Base-by-base conservation (phyloP, 352 stramenopile species). In the Globisporangium splendens region DNA sequence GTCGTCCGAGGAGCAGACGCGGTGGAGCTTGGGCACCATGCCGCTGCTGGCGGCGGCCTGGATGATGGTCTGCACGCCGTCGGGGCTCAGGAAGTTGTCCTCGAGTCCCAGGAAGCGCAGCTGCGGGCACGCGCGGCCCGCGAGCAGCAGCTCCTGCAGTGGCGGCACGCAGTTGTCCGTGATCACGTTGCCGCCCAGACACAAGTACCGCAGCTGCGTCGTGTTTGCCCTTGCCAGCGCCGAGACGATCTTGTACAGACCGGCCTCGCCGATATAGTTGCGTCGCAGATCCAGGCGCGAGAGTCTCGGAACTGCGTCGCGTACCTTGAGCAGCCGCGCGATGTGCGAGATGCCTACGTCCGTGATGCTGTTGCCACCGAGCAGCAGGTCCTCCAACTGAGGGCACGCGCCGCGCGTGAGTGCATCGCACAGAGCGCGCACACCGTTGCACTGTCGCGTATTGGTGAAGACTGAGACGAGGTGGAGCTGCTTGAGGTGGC, bases 131-230 rank as follows among this genome's bases (percentile, higher is more conserved):
- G 59, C 42, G 3, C 63, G 61, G 14, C 63, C 62, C 4, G 59
- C 51, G 13, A 90, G 46, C 49, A 90, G 48, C 51, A 91, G 50
- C 7, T 50, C 62, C 20, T 76, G 70, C 33, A 91, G 50, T 13
- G 81, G 65, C 5, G 52, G 39, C 18, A 89, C 83, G 49, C 79
- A 87, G 61, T 88, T 89, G 67, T 93, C 81, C 8, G 83, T 91
- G 63, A 93, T 78, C 50, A 93, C 65, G 68, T 93, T 93, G 33
- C 83, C 83, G 15, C 83, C 83, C 63, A 93, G 71, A 56, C 83
- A 91, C 28, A 93, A 59, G 47, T 83, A 86, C 65, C 85, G 68
- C 35, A 89, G 75, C 49, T 70, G 28, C 28, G 28, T 72, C 49
- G 53, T 52, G 28, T 42, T 31, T 18, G 53, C 56, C 2, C 57